phyloP scores from a whole-genome alignment of 2,329 filamentous ascomycete species.

The Metarhizium guizhouense region DNA sequence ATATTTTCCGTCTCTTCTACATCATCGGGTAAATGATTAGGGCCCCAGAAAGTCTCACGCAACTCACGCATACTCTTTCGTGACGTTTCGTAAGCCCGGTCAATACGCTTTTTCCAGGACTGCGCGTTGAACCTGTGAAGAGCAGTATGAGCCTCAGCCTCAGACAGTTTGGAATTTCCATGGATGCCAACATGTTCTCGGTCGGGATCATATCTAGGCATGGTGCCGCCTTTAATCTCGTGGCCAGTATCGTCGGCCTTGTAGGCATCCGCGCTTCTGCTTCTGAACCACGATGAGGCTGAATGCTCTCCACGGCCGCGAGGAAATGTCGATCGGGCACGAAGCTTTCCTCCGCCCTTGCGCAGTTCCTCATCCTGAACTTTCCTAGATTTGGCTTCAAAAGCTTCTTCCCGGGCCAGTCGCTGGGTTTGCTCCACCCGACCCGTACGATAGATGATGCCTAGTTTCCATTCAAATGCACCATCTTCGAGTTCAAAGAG shows the following conservation, averaged over 20 bases:
- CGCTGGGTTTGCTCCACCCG: slow-evolving; percentile 84
- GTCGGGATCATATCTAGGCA: slow-evolving; percentile 71
- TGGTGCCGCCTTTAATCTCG: slow-evolving; percentile 28
- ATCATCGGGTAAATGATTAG: slow-evolving; percentile 73
- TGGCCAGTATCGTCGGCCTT: slow-evolving; percentile 21
- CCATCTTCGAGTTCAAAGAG: slow-evolving; percentile 93
- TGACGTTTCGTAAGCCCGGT: slow-evolving; percentile 61
- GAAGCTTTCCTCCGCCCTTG: slow-evolving; percentile 41
- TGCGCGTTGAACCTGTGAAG: slow-evolving; percentile 76
- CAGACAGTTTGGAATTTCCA: slow-evolving; percentile 60
- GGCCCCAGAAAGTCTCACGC: slow-evolving; percentile 71
- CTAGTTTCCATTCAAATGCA: slow-evolving; percentile 94
- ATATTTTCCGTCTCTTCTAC: slow-evolving; percentile 77
- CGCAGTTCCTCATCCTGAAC: slow-evolving; percentile 62
- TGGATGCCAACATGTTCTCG: slow-evolving; percentile 56
- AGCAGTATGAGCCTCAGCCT: slow-evolving; percentile 66
- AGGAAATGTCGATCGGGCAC: slow-evolving; percentile 44
- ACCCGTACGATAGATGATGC: slow-evolving; percentile 85
- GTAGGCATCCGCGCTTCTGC: slow-evolving; percentile 44
- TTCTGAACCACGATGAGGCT: slow-evolving; percentile 34
- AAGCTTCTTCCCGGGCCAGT: slow-evolving; percentile 82
- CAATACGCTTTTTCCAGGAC: slow-evolving; percentile 88
- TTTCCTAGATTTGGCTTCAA: slow-evolving; percentile 77
- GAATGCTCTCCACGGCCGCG: slow-evolving; percentile 23
- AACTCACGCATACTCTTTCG: slow-evolving; percentile 70